Conservation (phyloP, 2,329 filamentous ascomycete species). For the Penicillium polonicum region DNA sequence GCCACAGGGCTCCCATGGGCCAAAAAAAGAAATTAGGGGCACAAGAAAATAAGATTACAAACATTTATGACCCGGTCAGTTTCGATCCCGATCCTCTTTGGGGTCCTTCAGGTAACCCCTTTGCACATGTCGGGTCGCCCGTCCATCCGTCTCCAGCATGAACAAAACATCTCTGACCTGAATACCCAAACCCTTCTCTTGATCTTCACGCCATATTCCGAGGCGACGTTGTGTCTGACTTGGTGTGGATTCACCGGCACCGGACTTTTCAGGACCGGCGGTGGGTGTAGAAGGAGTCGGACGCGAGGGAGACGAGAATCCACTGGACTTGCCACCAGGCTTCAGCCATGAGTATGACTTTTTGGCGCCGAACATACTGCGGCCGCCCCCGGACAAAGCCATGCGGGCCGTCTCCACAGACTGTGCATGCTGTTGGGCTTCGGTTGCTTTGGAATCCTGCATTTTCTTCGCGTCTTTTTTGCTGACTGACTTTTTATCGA, state of each 20-base stretch:
- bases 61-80: conserved; percentile 21
- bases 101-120: conserved; percentile 45
- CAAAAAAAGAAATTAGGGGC: conserved; percentile 13
- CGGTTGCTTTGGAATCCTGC: conserved; percentile 69
- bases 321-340: conserved; percentile 36
- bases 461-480: conserved; percentile 86
- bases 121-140: conserved; percentile 44
- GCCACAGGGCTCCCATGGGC: neutral
- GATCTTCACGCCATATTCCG: conserved; percentile 76
- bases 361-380: conserved; percentile 44
- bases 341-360: conserved; percentile 52
- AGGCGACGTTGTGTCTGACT: conserved; percentile 56
- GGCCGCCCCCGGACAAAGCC: conserved; percentile 53
- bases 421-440: conserved; percentile 74
- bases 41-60: conserved; percentile 24
- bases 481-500: conserved; percentile 65
- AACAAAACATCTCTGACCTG: conserved; percentile 81
- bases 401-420: conserved; percentile 81
- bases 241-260: conserved; percentile 33
- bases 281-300: conserved; percentile 31
- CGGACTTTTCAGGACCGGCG: conserved; percentile 32
- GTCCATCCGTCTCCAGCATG: conserved; percentile 75
- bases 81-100: conserved; percentile 44
- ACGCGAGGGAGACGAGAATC: conserved; percentile 41
- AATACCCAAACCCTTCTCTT: conserved; percentile 71